phyloP scores from a whole-genome alignment of 805 yeast species.

The Cyberlindnera americana region DNA sequence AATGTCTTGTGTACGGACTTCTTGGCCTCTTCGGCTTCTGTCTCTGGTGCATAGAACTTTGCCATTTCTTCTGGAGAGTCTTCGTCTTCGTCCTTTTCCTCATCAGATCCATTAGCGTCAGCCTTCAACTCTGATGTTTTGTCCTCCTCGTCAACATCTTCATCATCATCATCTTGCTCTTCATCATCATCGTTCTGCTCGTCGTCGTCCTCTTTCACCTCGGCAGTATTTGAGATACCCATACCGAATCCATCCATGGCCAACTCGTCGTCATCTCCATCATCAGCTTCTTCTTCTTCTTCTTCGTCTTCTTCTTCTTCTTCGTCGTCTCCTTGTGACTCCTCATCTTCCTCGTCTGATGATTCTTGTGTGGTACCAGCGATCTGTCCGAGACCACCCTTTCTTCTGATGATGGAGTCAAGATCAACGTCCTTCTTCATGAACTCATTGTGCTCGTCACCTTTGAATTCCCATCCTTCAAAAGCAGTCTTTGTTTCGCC shows the following conservation, averaged over 20 bases:
- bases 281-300: constrained; percentile 33
- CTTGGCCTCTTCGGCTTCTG: constrained; percentile 51
- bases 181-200: constrained; percentile 34
- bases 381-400: constrained; percentile 68
- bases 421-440: constrained; percentile 68
- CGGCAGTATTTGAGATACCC: constrained; percentile 29
- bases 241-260: constrained; percentile 47
- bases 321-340: constrained; percentile 34
- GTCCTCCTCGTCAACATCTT: constrained; percentile 25
- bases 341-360: constrained; percentile 38
- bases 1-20: constrained; percentile 58
- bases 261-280: constrained; percentile 37
- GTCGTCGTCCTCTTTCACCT: constrained; percentile 31
- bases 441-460: constrained; percentile 33
- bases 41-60: constrained; percentile 62
- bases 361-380: constrained; percentile 41
- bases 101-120: constrained; percentile 32
- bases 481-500: constrained; percentile 45
- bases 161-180: constrained; percentile 22
- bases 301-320: constrained; percentile 35
- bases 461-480: constrained; percentile 84
- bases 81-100: constrained; percentile 36
- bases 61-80: constrained; percentile 84
- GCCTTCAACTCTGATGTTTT: constrained; percentile 32
- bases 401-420: constrained; percentile 81